A percentile compares a stretch with the other conserved stretches of the same genome.
Conservation (phyloP, 2,329 filamentous ascomycete genomes). For the Colletotrichum agaves region DNA sequence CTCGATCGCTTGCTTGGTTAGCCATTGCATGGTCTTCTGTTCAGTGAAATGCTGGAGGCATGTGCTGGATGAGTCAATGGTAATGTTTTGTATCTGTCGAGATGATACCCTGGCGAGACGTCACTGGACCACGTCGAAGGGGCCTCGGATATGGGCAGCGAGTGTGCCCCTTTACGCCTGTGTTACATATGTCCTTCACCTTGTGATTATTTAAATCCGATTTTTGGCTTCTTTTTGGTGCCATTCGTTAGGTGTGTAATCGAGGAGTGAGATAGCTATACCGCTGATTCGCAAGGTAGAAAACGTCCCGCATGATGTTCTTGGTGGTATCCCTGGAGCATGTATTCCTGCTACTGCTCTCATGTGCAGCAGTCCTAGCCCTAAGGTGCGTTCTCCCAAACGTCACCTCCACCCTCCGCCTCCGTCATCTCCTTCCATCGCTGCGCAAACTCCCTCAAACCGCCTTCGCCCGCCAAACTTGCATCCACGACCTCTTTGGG, state of each 20-base stretch:
- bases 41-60: neutral
- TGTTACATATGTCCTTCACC: slow-evolving; percentile 1
- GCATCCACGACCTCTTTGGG: slow-evolving; percentile 90
- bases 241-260: neutral
- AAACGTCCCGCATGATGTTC: too few relatives aligned
- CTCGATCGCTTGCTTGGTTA: neutral
- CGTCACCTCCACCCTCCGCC: slow-evolving; percentile 49
- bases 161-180: slow-evolving; percentile 15
- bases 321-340: too few relatives aligned
- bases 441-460: slow-evolving; percentile 82
- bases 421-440: slow-evolving; percentile 75
- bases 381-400: slow-evolving; percentile 48
- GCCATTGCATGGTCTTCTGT: neutral
- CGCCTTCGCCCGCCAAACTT: slow-evolving; percentile 74
- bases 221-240: neutral
- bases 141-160: neutral
- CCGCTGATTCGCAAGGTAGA: neutral
- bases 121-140: slow-evolving; percentile 10
- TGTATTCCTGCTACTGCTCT: too few relatives aligned
- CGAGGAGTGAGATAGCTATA: neutral
- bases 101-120: slow-evolving; percentile 12
- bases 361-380: neutral
- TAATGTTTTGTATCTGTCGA: slow-evolving; percentile 20
- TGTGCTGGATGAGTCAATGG: slow-evolving; percentile 7
- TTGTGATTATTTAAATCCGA: neutral